phyloP scores from a whole-genome alignment of 106 monocot species.

The Ottelia alismoides region DNA sequence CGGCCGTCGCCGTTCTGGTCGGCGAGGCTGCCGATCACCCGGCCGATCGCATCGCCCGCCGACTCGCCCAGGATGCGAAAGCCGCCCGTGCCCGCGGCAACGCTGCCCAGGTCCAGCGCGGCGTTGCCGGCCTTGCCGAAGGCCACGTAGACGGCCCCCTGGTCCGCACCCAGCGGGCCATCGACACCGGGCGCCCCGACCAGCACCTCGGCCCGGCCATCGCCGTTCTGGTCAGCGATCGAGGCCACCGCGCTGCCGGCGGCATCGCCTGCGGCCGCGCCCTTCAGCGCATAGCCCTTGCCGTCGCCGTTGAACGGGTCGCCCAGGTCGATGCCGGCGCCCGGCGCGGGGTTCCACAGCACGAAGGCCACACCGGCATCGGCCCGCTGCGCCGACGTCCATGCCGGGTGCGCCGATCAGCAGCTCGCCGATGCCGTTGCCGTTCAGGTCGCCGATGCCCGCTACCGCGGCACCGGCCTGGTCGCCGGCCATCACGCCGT shows the following conservation, averaged over 20 bases:
- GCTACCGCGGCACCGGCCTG: too few relatives aligned
- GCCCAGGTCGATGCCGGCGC: not conserved
- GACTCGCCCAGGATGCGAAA: not conserved
- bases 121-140: not conserved
- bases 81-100: not conserved
- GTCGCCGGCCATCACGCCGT: too few relatives aligned
- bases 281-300: not conserved
- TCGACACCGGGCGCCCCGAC: not conserved
- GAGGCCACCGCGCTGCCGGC: not conserved
- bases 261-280: not conserved
- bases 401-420: not conserved
- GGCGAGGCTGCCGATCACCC: not conserved
- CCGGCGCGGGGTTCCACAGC: not conserved
- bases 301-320: not conserved
- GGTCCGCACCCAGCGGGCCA: too few relatives aligned
- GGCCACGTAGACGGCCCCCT: too few relatives aligned
- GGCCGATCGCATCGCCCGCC: not conserved
- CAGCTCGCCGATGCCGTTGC: too few relatives aligned
- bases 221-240: not conserved
- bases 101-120: too few relatives aligned
- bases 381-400: not conserved
- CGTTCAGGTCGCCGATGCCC: too few relatives aligned
- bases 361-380: not conserved
- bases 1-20: not conserved
- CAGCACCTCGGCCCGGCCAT: not conserved